Percentiles rank a stretch among this genome's conserved stretches.
These are phyloP conservation scores for Allium fistulosum DNA, from an alignment of 106 monocot genomes.

Conservation along the genomic window DNA sequence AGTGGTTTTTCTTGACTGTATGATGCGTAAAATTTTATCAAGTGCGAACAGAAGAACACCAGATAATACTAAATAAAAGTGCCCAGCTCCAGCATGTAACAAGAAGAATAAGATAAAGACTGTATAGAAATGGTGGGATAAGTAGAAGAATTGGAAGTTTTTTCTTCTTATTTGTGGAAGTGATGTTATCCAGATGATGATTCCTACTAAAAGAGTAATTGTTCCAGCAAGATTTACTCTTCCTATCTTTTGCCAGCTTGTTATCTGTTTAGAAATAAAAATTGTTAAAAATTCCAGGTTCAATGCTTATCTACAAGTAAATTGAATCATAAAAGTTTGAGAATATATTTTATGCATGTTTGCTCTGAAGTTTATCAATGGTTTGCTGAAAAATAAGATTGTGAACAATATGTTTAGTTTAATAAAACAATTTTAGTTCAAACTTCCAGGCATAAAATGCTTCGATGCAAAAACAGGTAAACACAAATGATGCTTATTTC, in stretches of 20 bases:
- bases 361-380: too few species aligned
- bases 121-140: constrained; percentile 54
- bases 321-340: too few species aligned
- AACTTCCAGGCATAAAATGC: not conserved
- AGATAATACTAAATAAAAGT: constrained; percentile 61
- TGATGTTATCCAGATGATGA: constrained; percentile 72
- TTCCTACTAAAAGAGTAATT: constrained; percentile 24
- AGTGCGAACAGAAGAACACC: constrained; percentile 69
- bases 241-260: constrained; percentile 60
- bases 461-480: not conserved
- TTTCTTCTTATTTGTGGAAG: constrained; percentile 63
- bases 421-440: not conserved
- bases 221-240: constrained; percentile 65
- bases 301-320: too few species aligned
- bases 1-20: constrained; percentile 38
- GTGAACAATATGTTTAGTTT: too few species aligned
- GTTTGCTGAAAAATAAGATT: too few species aligned
- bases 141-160: constrained; percentile 62
- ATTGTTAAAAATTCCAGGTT: constrained; percentile 1
- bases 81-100: constrained; percentile 65
- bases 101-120: constrained; percentile 67
- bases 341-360: too few species aligned
- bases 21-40: constrained; percentile 50
- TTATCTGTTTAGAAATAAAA: constrained; percentile 37
- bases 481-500: too few species aligned